Base-by-base conservation (phyloP, 305 asterid genomes). In the Striga hermonthica region DNA sequence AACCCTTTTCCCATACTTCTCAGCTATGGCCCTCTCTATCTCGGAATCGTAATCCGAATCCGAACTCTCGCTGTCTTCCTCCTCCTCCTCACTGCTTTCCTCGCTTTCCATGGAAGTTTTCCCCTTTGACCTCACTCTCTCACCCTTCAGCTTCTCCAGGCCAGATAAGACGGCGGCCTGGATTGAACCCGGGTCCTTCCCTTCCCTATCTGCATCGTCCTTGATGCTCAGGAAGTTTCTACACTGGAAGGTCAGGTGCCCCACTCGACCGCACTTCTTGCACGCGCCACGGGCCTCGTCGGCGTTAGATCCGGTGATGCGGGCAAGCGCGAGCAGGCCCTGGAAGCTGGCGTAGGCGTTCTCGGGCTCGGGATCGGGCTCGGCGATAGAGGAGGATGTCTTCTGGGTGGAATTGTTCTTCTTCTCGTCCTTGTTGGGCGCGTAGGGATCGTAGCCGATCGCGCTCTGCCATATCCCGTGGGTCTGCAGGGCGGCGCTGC, bases 381-480 rank as follows among this genome's bases (percentile, higher is more conserved):
- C 57, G 7, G 15, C 96, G 4, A 84, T 70, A 0, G 83, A 75
- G 4, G 79, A 74, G 4, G 79, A 13, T 54, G 53, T 74, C 67
- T 55, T 58, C 50, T 80, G 74, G 2, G 90, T 9, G 5, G 96
- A 62, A 28, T 73, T 66, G 22, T 22, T 22, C 31, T 77, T 86
- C 65, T 78, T 79, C 60, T 94, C 86, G 11, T 76, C 84, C 10
- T 79, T 76, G 60, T 70, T 72, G 11, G 83, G 83, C 0, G 83
- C 83, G 41, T 78, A 78, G 1, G 83, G 83, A 55, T 78, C 83
- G 65, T 91, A 91, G 3, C 98, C 96, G 39, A 88, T 88, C 4
- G 96, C 96, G 57, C 98, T 91, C 76, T 91, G 98, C 98, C 98
- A 91, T 76, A 91, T 91, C 16, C 96, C 98, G 38, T 91, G 98